phyloP scores from a whole-genome alignment of 2,329 filamentous ascomycete species.

The Aspergillus ibericus region DNA sequence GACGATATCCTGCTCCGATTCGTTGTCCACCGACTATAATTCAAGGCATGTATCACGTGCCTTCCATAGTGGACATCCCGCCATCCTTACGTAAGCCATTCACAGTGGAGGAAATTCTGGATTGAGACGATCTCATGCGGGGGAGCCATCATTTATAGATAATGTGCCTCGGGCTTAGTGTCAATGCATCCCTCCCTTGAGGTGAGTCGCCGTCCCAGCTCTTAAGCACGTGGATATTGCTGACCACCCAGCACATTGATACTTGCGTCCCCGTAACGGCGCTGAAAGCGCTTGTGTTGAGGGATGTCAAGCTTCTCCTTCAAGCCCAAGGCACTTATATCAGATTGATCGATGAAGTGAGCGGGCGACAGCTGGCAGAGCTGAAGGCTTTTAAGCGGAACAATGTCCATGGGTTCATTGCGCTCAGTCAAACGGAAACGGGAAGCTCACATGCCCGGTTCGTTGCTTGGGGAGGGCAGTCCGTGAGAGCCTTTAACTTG shows the following conservation, averaged over 20 bases:
- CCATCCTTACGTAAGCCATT: slow-evolving; percentile 22
- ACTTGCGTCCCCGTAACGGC: slow-evolving; percentile 47
- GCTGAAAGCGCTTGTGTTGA: slow-evolving; percentile 34
- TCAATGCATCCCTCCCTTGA: slow-evolving; percentile 32
- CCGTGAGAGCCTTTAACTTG: slow-evolving; percentile 48
- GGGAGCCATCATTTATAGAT: slow-evolving; percentile 8
- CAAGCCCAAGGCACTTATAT: slow-evolving; percentile 42
- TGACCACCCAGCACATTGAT: slow-evolving; percentile 41
- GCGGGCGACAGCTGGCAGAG: slow-evolving; percentile 29
- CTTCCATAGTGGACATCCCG: not conserved
- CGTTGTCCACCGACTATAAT: no score
- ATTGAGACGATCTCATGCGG: slow-evolving; percentile 18
- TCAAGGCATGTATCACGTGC: slow-evolving; percentile 21
- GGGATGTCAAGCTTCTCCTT: slow-evolving; percentile 32
- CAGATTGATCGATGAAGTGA: slow-evolving; percentile 34
- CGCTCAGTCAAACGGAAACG: slow-evolving; percentile 22
- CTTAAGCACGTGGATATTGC: slow-evolving; percentile 6
- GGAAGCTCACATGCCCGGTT: slow-evolving; percentile 21
- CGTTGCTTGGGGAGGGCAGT: slow-evolving; percentile 70
- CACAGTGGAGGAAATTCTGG: slow-evolving; percentile 18
- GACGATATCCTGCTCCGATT: no score
- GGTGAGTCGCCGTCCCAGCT: slow-evolving; percentile 25
- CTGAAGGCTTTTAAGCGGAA: slow-evolving; percentile 38
- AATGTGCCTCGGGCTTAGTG: slow-evolving; percentile 18
- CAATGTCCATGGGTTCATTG: slow-evolving; percentile 41